phyloP scores from a whole-genome alignment of 441 rosid genomes.

The Dalechampia spathulata region DNA sequence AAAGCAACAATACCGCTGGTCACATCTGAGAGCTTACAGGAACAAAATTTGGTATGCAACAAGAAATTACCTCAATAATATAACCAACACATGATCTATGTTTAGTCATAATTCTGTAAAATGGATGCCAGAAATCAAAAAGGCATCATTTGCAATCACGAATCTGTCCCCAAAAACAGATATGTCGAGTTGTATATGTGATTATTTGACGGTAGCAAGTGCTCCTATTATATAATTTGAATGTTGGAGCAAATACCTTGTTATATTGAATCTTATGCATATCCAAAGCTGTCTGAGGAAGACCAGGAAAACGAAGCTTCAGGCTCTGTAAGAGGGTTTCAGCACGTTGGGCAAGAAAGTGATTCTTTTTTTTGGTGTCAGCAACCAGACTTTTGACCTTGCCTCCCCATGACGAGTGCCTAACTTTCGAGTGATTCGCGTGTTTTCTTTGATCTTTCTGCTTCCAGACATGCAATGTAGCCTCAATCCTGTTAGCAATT shows the following conservation, averaged over 20 bases:
- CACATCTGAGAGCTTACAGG: too few species aligned
- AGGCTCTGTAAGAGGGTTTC: conserved; percentile 72
- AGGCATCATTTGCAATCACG: too few species aligned
- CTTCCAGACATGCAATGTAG: conserved; percentile 82
- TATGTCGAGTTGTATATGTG: too few species aligned
- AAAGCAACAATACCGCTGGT: too few species aligned
- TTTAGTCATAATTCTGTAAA: too few species aligned
- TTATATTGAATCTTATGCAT: conserved; percentile 97
- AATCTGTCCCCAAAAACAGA: too few species aligned
- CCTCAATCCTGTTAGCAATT: conserved; percentile 75
- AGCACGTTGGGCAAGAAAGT: conserved; percentile 64
- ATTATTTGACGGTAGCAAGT: too few species aligned
- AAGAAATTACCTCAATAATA: not conserved
- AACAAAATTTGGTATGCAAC: not conserved
- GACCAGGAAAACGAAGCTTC: conserved; percentile 81
- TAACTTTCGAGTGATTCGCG: conserved; percentile 32
- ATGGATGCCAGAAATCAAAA: too few species aligned
- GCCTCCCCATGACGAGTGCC: conserved; percentile 74
- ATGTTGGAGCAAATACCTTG: conserved; percentile 40
- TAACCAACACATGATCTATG: not conserved
- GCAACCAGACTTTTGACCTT: conserved; percentile 84
- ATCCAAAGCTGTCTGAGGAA: conserved; percentile 89
- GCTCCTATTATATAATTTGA: not conserved
- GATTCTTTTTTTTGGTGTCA: conserved; percentile 50
- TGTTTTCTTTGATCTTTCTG: conserved; percentile 55